phyloP scores from a whole-genome alignment of 2,329 filamentous ascomycete species.

The Cordyceps militaris region DNA sequence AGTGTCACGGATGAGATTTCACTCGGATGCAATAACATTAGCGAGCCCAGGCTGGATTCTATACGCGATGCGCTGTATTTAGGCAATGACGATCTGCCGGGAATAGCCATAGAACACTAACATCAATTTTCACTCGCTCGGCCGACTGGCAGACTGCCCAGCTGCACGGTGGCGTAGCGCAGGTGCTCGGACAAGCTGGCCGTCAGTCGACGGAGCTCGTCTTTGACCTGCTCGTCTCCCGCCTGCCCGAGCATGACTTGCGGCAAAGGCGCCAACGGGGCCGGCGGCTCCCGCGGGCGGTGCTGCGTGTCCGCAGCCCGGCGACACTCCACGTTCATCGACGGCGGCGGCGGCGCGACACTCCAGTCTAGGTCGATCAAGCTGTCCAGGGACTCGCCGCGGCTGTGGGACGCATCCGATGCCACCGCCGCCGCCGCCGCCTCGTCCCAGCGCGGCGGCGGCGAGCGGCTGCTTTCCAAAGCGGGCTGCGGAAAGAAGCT shows the following conservation, averaged over 20 bases:
- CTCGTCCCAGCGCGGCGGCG: conserved; percentile 23
- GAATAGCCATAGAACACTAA: no score
- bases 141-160: neutral
- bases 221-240: neutral
- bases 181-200: conserved; percentile 1
- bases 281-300: neutral
- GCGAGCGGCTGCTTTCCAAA: neutral
- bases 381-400: neutral
- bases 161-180: neutral
- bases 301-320: neutral
- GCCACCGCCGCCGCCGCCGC: neutral
- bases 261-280: neutral
- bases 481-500: conserved; percentile 28
- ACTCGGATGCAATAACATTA: no score
- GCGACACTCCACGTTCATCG: neutral
- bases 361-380: conserved; percentile 2
- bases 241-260: neutral
- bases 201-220: neutral
- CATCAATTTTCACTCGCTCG: neutral
- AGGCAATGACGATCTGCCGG: no score
- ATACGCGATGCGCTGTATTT: neutral
- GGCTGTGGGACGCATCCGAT: neutral
- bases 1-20: no score
- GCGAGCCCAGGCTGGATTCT: no score
- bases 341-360: neutral